phyloP scores from a whole-genome alignment of 2,329 filamentous ascomycete species.

The Huntiella abstrusa region DNA sequence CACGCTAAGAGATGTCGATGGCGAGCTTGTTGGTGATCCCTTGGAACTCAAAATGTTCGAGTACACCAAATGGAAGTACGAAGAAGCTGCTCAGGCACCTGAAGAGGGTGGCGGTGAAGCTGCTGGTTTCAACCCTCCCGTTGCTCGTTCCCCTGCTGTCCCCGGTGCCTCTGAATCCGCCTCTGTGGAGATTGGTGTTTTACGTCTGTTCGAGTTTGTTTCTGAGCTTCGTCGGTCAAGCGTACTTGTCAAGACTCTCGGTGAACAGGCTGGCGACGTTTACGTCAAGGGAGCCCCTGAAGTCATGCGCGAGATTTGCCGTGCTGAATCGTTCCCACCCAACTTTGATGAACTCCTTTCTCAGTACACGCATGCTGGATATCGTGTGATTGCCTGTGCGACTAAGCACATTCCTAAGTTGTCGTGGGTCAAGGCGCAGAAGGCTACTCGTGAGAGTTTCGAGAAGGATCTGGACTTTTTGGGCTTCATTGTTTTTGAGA shows the following conservation, averaged over 20 bases:
- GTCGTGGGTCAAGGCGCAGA: constrained; percentile 86
- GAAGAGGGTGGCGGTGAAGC: constrained; percentile 43
- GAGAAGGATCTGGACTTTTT: constrained; percentile 73
- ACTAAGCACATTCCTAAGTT: constrained; percentile 74
- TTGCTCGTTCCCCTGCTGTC: constrained; percentile 53
- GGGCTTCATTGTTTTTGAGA: constrained; percentile 97
- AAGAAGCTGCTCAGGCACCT: constrained; percentile 59
- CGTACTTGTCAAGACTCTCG: constrained; percentile 70
- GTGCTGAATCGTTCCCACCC: constrained; percentile 59
- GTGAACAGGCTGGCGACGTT: constrained; percentile 63
- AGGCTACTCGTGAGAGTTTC: constrained; percentile 72
- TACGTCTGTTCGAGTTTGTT: constrained; percentile 87
- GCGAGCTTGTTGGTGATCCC: constrained; percentile 79
- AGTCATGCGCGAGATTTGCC: constrained; percentile 87
- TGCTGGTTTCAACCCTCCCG: constrained; percentile 65
- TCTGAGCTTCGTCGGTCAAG: constrained; percentile 83
- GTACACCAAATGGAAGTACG: constrained; percentile 81
- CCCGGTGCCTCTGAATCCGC: constrained; percentile 5
- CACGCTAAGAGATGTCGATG: constrained; percentile 70
- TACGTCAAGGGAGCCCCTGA: constrained; percentile 96
- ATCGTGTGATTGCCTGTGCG: constrained; percentile 88
- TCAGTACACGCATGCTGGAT: constrained; percentile 88
- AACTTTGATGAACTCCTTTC: constrained; percentile 82
- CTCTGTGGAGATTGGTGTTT: constrained; percentile 59
- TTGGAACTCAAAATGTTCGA: constrained; percentile 98